Percentiles rank a stretch among this genome's conserved stretches.
Evolutionary conservation across 768 basidiomycete genomes (phyloP).

Genomic region (Mycena albidolilacea): DNA sequence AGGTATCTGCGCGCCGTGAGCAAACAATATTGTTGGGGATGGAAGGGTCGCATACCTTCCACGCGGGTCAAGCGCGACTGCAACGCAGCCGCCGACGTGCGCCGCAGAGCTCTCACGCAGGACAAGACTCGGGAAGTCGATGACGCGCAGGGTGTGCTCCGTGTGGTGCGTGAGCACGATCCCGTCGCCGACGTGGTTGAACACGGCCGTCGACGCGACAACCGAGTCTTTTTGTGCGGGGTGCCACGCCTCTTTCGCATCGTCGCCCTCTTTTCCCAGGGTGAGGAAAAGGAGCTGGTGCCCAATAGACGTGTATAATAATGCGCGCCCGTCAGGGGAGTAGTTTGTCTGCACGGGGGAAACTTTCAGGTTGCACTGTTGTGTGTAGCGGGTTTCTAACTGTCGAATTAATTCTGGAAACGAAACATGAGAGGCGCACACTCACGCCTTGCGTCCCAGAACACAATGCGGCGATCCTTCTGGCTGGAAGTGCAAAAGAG

Average conservation of each 20-base stretch:
- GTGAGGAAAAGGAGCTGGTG: conserved; percentile 76
- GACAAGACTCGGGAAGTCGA: conserved; percentile 77
- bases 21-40: conserved; percentile 12
- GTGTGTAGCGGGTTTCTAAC: conserved; percentile 78
- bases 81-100: conserved; percentile 86
- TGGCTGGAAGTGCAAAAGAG: conserved; percentile 86
- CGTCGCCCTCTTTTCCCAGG: conserved; percentile 66
- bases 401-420: neutral
- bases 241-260: conserved; percentile 63
- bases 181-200: conserved; percentile 83
- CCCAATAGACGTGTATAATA: conserved; percentile 74
- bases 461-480: conserved; percentile 81
- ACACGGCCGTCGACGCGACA: conserved; percentile 77
- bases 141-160: conserved; percentile 75
- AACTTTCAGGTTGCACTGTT: conserved; percentile 71
- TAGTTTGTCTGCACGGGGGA: conserved; percentile 79
- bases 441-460: conserved; percentile 90
- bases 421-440: conserved; percentile 51
- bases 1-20: conserved; percentile 68
- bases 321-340: conserved; percentile 77
- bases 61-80: conserved; percentile 85
- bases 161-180: conserved; percentile 76
- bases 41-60: conserved; percentile 61
- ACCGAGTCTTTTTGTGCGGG: conserved; percentile 67
- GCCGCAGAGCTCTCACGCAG: conserved; percentile 76